Percentiles rank a stretch among this genome's conserved stretches.
phyloP scores from a whole-genome alignment of 257 asterid species.

The Echium plantagineum region DNA sequence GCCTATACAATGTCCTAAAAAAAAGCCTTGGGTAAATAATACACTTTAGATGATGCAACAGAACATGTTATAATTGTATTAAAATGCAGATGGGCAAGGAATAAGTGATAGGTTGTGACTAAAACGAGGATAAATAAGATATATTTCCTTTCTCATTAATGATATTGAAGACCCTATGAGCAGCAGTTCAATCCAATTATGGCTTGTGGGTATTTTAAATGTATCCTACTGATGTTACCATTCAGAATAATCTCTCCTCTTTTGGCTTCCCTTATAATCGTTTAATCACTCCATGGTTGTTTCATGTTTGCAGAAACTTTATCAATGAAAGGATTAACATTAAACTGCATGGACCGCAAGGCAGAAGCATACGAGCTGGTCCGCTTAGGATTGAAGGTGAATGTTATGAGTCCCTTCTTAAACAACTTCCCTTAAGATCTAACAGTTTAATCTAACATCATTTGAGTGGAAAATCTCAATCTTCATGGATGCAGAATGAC shows the following conservation, averaged over 20 bases:
- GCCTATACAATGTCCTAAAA: too few relatives aligned
- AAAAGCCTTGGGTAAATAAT: too few relatives aligned
- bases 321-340: constrained; percentile 93
- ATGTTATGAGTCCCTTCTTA: constrained; percentile 7
- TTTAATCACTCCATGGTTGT: constrained; percentile 3
- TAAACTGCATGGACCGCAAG: constrained; percentile 97
- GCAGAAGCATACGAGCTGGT: constrained; percentile 97
- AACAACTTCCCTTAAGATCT: background rate
- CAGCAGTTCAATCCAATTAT: too few relatives aligned
- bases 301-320: constrained; percentile 62
- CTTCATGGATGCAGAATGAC: constrained; percentile 70
- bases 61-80: too few relatives aligned
- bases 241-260: background rate
- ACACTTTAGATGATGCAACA: too few relatives aligned
- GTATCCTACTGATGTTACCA: background rate
- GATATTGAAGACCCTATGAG: too few relatives aligned
- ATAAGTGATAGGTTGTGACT: too few relatives aligned
- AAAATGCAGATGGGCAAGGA: too few relatives aligned
- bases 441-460: constrained; percentile 9
- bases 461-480: constrained; percentile 16
- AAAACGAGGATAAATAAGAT: background rate
- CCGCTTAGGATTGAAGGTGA: constrained; percentile 88
- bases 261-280: constrained; percentile 2
- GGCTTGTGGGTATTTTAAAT: too few relatives aligned
- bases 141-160: too few relatives aligned